These are phyloP conservation scores for Rhinocladiella mackenziei DNA, from an alignment of 2,329 filamentous ascomycete species.

Conservation along the genomic window DNA sequence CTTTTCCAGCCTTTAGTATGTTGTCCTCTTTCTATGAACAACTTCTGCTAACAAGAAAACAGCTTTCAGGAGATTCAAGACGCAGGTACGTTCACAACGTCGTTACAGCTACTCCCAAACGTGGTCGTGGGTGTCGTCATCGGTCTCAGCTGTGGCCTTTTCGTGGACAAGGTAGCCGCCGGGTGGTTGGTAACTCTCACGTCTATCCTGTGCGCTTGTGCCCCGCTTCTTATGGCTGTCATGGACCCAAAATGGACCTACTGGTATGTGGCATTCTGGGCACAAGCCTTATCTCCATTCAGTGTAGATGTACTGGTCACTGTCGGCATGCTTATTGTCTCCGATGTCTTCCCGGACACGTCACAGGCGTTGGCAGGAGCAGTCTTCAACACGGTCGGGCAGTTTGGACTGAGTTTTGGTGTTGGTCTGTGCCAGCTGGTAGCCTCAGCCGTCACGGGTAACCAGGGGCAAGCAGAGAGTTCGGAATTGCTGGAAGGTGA, in stretches of 20 bases:
- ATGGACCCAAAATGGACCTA: conserved; percentile 49
- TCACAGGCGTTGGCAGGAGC: conserved; percentile 58
- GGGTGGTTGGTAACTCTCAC: conserved; percentile 41
- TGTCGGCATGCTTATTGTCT: conserved; percentile 51
- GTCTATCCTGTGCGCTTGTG: conserved; percentile 42
- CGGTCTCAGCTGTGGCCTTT: conserved; percentile 46
- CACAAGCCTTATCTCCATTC: conserved; percentile 31
- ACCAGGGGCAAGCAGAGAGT: conserved; percentile 31
- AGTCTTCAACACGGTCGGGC: conserved; percentile 57
- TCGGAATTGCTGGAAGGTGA: no score
- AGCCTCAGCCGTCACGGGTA: conserved; percentile 38
- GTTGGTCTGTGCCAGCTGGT: conserved; percentile 52
- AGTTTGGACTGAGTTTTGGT: conserved; percentile 54
- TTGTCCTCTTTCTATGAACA: no score
- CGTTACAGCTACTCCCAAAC: conserved; percentile 45
- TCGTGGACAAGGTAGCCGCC: conserved; percentile 44
- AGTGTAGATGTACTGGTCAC: conserved; percentile 47
- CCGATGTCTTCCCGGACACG: conserved; percentile 52
- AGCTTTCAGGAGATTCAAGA: conserved; percentile 52
- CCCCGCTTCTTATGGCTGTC: conserved; percentile 55
- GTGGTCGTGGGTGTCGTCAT: conserved; percentile 34
- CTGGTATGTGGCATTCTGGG: conserved; percentile 48
- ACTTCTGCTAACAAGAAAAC: no score
- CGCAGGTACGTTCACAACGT: conserved; percentile 43
- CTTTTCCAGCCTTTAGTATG: conserved; percentile 48